A percentile compares a stretch with the other conserved stretches of the same genome.
These are phyloP conservation scores for Moricandia moricandioides DNA, from an alignment of 345 rosid genomes.

Conservation along the genomic window DNA sequence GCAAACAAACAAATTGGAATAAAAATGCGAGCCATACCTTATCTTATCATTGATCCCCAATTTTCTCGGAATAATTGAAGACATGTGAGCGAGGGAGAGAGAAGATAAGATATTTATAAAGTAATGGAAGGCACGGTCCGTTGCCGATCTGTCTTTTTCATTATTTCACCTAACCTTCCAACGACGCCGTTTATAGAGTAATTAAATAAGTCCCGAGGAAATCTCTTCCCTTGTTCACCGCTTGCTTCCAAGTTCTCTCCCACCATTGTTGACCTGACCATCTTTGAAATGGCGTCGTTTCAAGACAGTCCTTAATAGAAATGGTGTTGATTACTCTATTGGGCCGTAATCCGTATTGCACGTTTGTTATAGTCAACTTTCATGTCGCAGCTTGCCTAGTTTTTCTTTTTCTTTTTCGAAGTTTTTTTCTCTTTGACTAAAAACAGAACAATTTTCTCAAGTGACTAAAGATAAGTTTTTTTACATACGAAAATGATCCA, in stretches of 20 bases:
- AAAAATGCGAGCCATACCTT: slow-evolving; percentile 40
- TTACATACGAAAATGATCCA: too few species aligned
- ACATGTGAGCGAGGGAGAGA: slow-evolving; percentile 1
- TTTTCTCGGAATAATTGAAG: slow-evolving; percentile 28
- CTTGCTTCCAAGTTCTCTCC: slow-evolving; percentile 12
- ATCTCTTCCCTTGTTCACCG: slow-evolving; percentile 10
- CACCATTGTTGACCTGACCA: slow-evolving; percentile 31
- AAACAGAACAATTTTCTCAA: too few species aligned
- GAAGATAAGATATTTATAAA: not conserved
- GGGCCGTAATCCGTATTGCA: not conserved
- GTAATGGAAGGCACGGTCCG: slow-evolving; percentile 28
- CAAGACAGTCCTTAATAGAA: not conserved
- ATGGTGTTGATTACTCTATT: not conserved
- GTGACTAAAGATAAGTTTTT: too few species aligned
- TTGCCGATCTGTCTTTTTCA: slow-evolving; percentile 20
- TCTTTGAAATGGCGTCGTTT: slow-evolving; percentile 2
- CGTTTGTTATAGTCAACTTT: not conserved
- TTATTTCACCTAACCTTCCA: not conserved
- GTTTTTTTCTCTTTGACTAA: too few species aligned
- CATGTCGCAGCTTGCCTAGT: not conserved
- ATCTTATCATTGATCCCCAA: slow-evolving; percentile 35
- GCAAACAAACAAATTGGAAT: not conserved
- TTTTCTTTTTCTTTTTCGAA: too few species aligned
- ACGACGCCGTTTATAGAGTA: not conserved
- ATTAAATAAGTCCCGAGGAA: not conserved